Evolutionary conservation across 352 stramenopile genomes (phyloP).

Genomic region (Pythium sukuiense): DNA sequence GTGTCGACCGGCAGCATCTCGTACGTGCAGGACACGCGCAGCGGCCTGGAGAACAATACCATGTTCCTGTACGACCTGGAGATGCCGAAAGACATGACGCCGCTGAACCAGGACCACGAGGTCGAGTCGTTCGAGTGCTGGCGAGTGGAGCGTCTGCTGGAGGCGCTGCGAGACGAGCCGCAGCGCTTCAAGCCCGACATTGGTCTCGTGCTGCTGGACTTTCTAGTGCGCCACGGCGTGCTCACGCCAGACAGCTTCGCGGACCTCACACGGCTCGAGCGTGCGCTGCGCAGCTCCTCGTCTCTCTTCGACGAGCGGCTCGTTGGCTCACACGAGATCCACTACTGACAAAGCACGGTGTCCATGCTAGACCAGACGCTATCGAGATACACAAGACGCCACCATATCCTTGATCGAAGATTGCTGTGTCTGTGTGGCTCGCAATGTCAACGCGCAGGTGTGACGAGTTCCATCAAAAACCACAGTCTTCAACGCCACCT

Average conservation of each 20-base stretch:
- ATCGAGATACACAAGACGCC: too few relatives aligned
- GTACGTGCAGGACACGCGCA: conserved; percentile 54
- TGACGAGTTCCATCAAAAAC: too few relatives aligned
- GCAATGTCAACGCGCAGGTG: too few relatives aligned
- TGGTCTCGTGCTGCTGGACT: conserved; percentile 65
- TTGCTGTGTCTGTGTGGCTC: too few relatives aligned
- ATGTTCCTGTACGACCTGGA: conserved; percentile 76
- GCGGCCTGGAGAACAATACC: conserved; percentile 62
- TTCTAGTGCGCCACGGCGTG: conserved; percentile 59
- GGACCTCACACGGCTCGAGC: conserved; percentile 22
- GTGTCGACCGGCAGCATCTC: conserved; percentile 49
- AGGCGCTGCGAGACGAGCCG: conserved; percentile 40
- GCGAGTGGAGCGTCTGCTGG: conserved; percentile 37
- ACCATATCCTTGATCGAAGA: too few relatives aligned
- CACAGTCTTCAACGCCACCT: too few relatives aligned
- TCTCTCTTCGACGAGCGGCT: conserved; percentile 16
- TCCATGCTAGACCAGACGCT: too few relatives aligned
- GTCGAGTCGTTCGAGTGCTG: conserved; percentile 66
- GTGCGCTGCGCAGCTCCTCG: conserved; percentile 4
- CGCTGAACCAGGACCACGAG: conserved; percentile 55
- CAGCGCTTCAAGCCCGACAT: conserved; percentile 75
- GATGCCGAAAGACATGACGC: conserved; percentile 36
- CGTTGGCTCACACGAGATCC: neutral
- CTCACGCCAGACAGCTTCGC: conserved; percentile 57
- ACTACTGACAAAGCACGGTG: too few relatives aligned